Base-by-base conservation (phyloP, 257 asterid genomes). In the Fraxinus americana region DNA sequence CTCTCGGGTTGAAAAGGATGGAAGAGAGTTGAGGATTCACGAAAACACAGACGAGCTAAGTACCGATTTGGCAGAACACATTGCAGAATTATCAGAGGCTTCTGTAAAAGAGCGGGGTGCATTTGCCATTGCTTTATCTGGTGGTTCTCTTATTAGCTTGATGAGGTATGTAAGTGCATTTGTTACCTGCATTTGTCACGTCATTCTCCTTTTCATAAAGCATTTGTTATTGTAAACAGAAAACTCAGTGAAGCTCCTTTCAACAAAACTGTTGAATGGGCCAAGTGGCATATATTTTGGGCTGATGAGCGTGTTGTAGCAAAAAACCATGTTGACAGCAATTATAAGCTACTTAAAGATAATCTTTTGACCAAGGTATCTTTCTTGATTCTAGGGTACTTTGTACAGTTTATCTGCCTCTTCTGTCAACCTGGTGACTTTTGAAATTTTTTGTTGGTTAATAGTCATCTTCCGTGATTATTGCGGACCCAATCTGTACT, bases 301-400 rank as follows among this genome's bases (percentile, higher is more conserved):
- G 98, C 86, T 12, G 99, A 93, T 10, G 99, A 95, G 85, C 97
- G 98, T 0, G 97, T 90, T n/a, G 99, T 95, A 80, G 83, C 99
- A 1, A 95, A 90, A 88, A 93, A 81, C 82, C 98, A 95, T 29
- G 82, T 85, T 13, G 99, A 95, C 63, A 95, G 98, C 90, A 95
- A 95, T 83, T 95, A 95, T 88, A 95, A 90, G 91, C 92, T 91
- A 75, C 91, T 87, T 25, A 95, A 91, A 83, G 99, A 93, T 75
- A 82, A 86, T 7, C 80, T 95, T 77, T 81, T 95, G 83, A 88
- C 99, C 41, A 95, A 93, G 99, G 99, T 95, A 89, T 61, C 38
- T 67, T 75, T 66, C 66, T 63, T 63, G 34, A 63, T 63, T 63
- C 69, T 23, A 63, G 17, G 69, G 27, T 54, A 54, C 41, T 48